Base-by-base conservation (phyloP, 805 yeast genomes). In the Wickerhamomyces rabaulensis region DNA sequence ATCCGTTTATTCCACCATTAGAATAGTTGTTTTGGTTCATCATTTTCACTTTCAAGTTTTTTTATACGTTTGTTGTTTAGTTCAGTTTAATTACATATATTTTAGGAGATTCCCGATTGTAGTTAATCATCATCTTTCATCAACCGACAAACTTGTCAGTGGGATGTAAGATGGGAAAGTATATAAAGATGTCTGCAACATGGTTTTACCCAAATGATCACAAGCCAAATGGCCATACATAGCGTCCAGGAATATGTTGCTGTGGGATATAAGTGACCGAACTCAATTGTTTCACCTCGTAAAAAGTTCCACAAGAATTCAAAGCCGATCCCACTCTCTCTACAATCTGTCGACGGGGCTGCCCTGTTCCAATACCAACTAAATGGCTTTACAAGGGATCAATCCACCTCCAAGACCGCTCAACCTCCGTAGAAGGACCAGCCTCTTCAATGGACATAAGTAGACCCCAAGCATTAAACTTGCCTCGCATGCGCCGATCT, bases 191-290 rank as follows among this genome's bases (percentile, higher is more conserved):
- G 97, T 92, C 67, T 74, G 95, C 97, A 82, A 89, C 95, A 92
- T 91, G 98, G 98, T 91, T 91, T 87, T 87, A 90, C 98, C 92
- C 97, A 87, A 88, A 82, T 94, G 96, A 84, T 83, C 80, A 92
- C 76, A 62, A 81, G 95, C 82, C 94, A 71, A 74, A 78, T 75
- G 86, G 81, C 84, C 87, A 80, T 86, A 76, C 96, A 95, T 84
- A 91, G 92, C 81, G 97, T 89, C 78, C 86, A 92, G 98, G 98
- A 92, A 92, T 92, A 92, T 92, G 95, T 92, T 80, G 97, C 95
- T 74, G 71, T 83, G 77, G 67, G 67, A 67, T 70, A 78, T 71
- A 68, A 64, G 63, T 69, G 71, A 84, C 42, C 60, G 55, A 58
- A 54, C 61, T 54, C 64, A 48, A 54, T 57, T 49, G 36, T 46